A percentile compares a stretch with the other conserved stretches of the same genome.
Conservation (phyloP, 805 yeast genomes). For the Monosporozyma aerobia region DNA sequence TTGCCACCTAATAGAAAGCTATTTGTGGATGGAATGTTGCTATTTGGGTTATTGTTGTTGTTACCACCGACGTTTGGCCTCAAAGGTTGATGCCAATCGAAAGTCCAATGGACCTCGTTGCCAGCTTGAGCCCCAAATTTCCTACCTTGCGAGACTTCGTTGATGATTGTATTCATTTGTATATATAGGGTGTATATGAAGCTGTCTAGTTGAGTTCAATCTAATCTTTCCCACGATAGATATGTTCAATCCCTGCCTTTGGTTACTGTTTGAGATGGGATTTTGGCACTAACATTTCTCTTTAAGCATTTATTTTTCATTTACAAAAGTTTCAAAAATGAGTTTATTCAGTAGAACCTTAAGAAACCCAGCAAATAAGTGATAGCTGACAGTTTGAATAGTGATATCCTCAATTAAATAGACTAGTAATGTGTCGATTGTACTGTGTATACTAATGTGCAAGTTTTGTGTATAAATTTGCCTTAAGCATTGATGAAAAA, state of each 20-base stretch:
- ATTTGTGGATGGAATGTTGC: neutral
- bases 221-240: no score
- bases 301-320: neutral
- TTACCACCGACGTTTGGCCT: slow-evolving; percentile 5
- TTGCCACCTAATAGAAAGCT: neutral
- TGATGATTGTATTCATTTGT: slow-evolving; percentile 14
- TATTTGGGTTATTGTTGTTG: slow-evolving; percentile 2
- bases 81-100: slow-evolving; percentile 25
- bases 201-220: neutral
- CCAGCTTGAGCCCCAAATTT: slow-evolving; percentile 6
- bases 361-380: no score
- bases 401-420: no score
- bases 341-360: no score
- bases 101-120: slow-evolving; percentile 25
- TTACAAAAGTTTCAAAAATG: no score
- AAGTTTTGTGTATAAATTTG: no score
- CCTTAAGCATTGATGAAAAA: no score
- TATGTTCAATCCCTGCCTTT: neutral
- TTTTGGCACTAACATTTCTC: neutral
- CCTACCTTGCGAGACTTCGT: slow-evolving; percentile 19
- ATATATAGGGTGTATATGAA: neutral
- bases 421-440: no score
- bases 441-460: no score
- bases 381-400: no score
- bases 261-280: neutral